Percentiles rank a stretch among this genome's conserved stretches.
Conservation (phyloP, 2,329 filamentous ascomycete genomes). For the Penicillium sp. region DNA sequence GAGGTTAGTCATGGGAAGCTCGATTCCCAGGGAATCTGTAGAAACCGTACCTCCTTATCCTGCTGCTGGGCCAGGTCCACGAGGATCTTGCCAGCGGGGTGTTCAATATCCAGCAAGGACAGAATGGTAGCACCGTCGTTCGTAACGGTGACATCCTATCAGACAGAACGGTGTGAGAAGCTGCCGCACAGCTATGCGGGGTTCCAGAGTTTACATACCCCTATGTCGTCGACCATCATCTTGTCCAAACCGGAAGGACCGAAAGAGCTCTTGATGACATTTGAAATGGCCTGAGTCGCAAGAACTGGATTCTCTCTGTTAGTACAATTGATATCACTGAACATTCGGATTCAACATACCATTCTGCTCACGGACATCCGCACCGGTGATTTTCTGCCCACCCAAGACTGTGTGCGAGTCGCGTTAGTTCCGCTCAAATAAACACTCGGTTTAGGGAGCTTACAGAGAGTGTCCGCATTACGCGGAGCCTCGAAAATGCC, state of each 20-base stretch:
- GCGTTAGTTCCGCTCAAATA: constrained; percentile 30
- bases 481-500: constrained; percentile 94
- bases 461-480: constrained; percentile 86
- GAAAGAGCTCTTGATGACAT: constrained; percentile 98
- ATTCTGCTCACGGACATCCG: constrained; percentile 97
- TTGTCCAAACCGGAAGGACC: constrained; percentile 96
- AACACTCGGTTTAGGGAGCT: constrained; percentile 27
- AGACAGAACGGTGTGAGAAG: constrained; percentile 20
- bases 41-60: constrained; percentile 72
- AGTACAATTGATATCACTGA: constrained; percentile 4
- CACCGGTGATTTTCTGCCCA: constrained; percentile 93
- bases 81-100: constrained; percentile 96
- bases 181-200: constrained; percentile 19
- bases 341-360: constrained; percentile 52
- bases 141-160: constrained; percentile 91
- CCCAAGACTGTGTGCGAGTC: constrained; percentile 66
- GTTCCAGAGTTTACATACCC: constrained; percentile 55
- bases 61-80: constrained; percentile 98
- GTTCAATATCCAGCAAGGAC: constrained; percentile 90
- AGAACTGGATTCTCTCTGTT: constrained; percentile 59
- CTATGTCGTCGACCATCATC: constrained; percentile 99
- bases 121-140: constrained; percentile 98
- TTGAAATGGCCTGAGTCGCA: constrained; percentile 94
- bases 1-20: constrained; percentile 7
- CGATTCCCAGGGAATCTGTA: not conserved